Conservation (phyloP, 2,329 filamentous ascomycete genomes). For the Aspergillus ochraceoroseus region DNA sequence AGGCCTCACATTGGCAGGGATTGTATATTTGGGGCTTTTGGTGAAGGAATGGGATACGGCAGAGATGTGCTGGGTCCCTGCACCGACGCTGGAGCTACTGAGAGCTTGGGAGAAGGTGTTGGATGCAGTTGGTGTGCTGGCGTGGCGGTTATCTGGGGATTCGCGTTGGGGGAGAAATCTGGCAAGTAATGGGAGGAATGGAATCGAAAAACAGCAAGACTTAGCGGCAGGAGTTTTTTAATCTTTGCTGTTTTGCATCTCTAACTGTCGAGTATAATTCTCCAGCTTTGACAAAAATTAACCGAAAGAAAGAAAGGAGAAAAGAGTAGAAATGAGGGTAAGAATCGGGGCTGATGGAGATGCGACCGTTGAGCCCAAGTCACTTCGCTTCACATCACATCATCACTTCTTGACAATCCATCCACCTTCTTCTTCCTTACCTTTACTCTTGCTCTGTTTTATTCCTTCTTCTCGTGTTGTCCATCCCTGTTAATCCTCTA, state of each 20-base stretch:
- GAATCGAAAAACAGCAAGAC: conserved; percentile 47
- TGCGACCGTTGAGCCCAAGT: no score
- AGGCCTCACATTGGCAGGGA: conserved; percentile 37
- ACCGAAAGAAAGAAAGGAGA: no score
- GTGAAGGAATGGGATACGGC: conserved; percentile 37
- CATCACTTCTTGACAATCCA: no score
- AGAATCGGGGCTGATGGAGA: conserved; percentile 16
- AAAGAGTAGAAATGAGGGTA: no score
- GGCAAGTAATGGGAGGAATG: conserved; percentile 49
- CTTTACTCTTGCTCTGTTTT: no score
- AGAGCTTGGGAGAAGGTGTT: conserved; percentile 16
- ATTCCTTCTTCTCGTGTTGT: background rate
- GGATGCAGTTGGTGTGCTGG: conserved; percentile 2
- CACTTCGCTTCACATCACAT: no score
- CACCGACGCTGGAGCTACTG: conserved; percentile 5
- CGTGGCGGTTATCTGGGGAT: conserved; percentile 35
- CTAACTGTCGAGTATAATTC: no score
- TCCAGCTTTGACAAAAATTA: no score
- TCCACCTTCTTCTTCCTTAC: no score
- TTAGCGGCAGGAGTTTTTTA: conserved; percentile 44
- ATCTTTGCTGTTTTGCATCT: no score
- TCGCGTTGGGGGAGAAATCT: conserved; percentile 41
- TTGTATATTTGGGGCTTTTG: conserved; percentile 27
- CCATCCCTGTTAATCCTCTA: background rate
- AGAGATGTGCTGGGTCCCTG: conserved; percentile 35